Base-by-base conservation (phyloP, 1,139 yeast genomes). In the Pichia sp. region DNA sequence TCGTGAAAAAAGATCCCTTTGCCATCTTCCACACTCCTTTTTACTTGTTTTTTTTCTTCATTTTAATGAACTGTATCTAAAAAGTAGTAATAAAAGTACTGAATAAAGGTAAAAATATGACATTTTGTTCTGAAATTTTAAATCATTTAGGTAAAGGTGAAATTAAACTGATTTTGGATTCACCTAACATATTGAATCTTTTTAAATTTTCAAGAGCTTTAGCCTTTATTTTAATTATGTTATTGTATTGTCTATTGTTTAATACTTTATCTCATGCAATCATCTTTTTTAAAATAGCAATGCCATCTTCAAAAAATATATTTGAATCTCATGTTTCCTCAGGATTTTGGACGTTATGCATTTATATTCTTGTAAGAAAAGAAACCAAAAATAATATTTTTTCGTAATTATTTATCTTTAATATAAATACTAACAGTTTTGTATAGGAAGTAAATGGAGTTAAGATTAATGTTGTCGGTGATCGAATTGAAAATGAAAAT, bases 381-480 rank as follows among this genome's bases (percentile, higher is more conserved):
- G 18, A 18, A 18, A 18, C 18, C 18, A 18, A 18, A 18, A 18
- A 18, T 18, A 18, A 18, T 18, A 18, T 18, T 18, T 18, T 18
- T 18, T 18, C n/a, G n/a, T 58, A 41, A 40, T 42, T 33, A 42
- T 43, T 25, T 11, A 9, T 36, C 7, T 31, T 36, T 25, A 30
- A 3, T n/a, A 18, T 4, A 31, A 2, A 10, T 39, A 39, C 46
- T 39, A 41, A 44, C 44, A n/a, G n/a, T n/a, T n/a, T n/a, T n/a
- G n/a, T n/a, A 18, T 18, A 18, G 74, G 66, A 67, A 31, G 45
- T 67, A 40, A 75, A 75, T 53, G 58, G 64, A 5, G 71, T 76
- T 9, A 58, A 63, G 11, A 57, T 76, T 28, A 60, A 64, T 28
- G 50, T 77, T 0, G 51, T 65, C 5, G 83, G 83, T 0, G 81